A percentile compares a stretch with the other conserved stretches of the same genome.
Evolutionary conservation across 306 rosid species (phyloP).

Genomic region (Betula pendula): DNA sequence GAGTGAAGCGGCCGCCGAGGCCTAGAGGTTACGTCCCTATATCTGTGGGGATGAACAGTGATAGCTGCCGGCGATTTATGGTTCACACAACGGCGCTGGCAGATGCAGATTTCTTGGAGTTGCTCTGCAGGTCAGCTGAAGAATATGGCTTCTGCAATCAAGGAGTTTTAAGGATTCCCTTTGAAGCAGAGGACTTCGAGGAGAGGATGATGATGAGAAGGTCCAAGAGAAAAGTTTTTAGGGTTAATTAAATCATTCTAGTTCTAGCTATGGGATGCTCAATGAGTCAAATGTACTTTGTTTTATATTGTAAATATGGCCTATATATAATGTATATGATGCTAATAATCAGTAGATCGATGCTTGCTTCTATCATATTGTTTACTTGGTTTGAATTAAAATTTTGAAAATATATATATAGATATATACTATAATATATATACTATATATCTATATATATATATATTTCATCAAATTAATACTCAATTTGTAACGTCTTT

Average conservation of each 20-base stretch:
- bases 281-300: not conserved
- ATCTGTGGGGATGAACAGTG: conserved; percentile 48
- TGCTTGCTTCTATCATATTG: too few species aligned
- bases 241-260: conserved; percentile 29
- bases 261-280: too few species aligned
- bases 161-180: conserved; percentile 53
- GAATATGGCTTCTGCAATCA: conserved; percentile 48
- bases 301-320: not conserved
- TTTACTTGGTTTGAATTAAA: too few species aligned
- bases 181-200: conserved; percentile 53
- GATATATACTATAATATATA: too few species aligned
- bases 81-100: conserved; percentile 34
- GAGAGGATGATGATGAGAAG: conserved; percentile 39
- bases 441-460: too few species aligned
- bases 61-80: conserved; percentile 30
- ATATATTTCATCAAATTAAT: too few species aligned
- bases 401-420: too few species aligned
- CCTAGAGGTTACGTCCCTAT: conserved; percentile 57
- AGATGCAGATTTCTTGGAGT: conserved; percentile 42
- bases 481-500: too few species aligned
- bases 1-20: conserved; percentile 7
- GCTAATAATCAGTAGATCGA: too few species aligned
- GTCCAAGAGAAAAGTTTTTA: conserved; percentile 32
- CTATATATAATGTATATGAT: too few species aligned
- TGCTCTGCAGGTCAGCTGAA: conserved; percentile 41